phyloP scores from a whole-genome alignment of 1,284 basidiomycete genomes.

The Gastroboletus turbinatus region DNA sequence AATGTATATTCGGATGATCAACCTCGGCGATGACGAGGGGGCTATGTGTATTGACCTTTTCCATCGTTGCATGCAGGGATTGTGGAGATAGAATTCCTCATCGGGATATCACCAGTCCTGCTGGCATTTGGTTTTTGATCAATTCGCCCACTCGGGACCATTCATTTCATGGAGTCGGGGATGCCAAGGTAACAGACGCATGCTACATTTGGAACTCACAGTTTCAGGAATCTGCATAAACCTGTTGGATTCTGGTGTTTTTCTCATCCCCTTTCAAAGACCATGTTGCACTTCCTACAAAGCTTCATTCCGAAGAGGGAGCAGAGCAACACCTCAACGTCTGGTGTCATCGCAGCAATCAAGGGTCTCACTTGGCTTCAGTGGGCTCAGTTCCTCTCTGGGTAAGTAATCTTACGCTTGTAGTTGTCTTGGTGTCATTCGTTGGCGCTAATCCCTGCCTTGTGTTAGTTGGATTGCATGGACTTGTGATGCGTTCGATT shows the following conservation, averaged over 20 bases:
- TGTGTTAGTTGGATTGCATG: conserved; percentile 68
- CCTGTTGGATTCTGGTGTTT: neutral
- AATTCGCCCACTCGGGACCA: neutral
- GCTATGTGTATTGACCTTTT: neutral
- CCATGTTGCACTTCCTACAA: conserved; percentile 23
- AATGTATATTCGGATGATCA: neutral
- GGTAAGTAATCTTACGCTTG: conserved; percentile 39
- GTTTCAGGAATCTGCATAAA: conserved; percentile 17
- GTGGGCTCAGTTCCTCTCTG: conserved; percentile 60
- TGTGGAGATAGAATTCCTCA: neutral
- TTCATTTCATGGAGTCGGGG: neutral
- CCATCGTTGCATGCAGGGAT: neutral
- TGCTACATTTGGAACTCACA: neutral
- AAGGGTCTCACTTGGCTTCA: conserved; percentile 45
- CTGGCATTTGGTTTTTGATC: neutral
- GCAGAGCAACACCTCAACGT: conserved; percentile 18
- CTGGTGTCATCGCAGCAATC: conserved; percentile 43
- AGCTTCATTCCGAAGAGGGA: conserved; percentile 54
- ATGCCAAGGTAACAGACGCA: neutral
- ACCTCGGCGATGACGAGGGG: neutral
- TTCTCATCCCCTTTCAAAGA: neutral
- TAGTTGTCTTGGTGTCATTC: neutral
- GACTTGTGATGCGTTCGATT: conserved; percentile 81
- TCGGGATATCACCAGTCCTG: neutral
- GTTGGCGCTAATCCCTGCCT: neutral